Conservation (phyloP, 129 eudicot species). For the Chrysanthemum makinoi region DNA sequence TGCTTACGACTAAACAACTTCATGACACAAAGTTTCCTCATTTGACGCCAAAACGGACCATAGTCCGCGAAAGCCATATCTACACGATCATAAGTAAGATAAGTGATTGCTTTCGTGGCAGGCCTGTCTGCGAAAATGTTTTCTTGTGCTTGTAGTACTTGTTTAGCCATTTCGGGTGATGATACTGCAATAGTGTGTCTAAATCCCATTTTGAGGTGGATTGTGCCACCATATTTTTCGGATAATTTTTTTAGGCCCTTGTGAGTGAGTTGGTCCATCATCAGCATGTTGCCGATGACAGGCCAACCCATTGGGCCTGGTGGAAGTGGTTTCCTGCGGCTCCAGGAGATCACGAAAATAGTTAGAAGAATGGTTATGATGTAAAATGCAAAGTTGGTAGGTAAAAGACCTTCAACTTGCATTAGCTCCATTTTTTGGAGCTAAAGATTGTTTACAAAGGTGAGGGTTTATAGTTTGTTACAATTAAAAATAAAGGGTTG, state of each 20-base stretch:
- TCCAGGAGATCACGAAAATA: neutral
- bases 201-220: neutral
- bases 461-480: neutral
- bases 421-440: neutral
- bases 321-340: neutral
- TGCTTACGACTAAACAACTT: neutral
- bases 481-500: neutral
- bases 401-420: neutral
- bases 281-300: neutral
- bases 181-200: neutral
- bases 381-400: neutral
- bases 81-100: neutral
- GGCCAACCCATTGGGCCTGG: neutral
- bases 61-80: neutral
- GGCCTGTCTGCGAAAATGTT: neutral
- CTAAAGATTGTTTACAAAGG: neutral
- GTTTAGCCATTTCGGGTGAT: neutral
- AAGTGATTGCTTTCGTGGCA: neutral
- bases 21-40: conserved; percentile 4
- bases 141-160: neutral
- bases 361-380: neutral
- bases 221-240: neutral
- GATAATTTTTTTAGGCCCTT: neutral
- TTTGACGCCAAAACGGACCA: neutral
- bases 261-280: conserved; percentile 6